Evolutionary conservation across 2,329 filamentous ascomycete species (phyloP), one percentile per base, ranked within the genome.

Genomic region (Nemania abortiva): DNA sequence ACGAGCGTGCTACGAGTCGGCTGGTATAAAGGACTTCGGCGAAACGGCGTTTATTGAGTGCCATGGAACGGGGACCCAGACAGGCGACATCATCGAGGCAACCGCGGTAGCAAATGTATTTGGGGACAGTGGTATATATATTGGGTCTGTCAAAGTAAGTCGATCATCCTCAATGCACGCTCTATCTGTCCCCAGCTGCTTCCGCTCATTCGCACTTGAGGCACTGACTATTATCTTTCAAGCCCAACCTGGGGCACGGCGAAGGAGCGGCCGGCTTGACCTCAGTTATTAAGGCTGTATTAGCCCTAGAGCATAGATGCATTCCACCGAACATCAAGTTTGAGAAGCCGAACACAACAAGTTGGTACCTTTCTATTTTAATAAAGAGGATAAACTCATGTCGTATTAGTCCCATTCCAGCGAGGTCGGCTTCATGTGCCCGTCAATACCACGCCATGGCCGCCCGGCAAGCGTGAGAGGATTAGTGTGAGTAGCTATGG

Each of bases 261-360:
- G 75, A 77, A 15, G 75, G 74, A 10, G 75, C 75, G 0, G 69
- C 74, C 2, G 78, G 77, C 4, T 63, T 78, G 15, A 74, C 76
- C 0, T 71, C 72, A 50, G 56, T 79, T 10, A 74, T 80, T 47
- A 80, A 80, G 69, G 67, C 70, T 2, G 75, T 79, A 2, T 66
- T 79, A 22, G 71, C 75, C 7, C 65, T 80, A 13, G 74, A 78
- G 54, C 74, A 77, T 49, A 69, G 45, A 39, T 72, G 49, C 1
- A 77, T 78, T 58, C 73, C 74, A n/a, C 74, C 75, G 53, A 75
- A 75, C 65, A 74, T 75, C 68, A 73, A 73, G 18, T 75, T 73
- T 49, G 65, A 56, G 20, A 68, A 39, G 7, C 74, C 73, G 4
- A 75, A 75, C 34, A 70, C 74, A 10, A 60, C 52, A 24, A 69